These are phyloP conservation scores for Tilletia setariae DNA, from an alignment of 1,284 basidiomycete species.

Conservation along the genomic window DNA sequence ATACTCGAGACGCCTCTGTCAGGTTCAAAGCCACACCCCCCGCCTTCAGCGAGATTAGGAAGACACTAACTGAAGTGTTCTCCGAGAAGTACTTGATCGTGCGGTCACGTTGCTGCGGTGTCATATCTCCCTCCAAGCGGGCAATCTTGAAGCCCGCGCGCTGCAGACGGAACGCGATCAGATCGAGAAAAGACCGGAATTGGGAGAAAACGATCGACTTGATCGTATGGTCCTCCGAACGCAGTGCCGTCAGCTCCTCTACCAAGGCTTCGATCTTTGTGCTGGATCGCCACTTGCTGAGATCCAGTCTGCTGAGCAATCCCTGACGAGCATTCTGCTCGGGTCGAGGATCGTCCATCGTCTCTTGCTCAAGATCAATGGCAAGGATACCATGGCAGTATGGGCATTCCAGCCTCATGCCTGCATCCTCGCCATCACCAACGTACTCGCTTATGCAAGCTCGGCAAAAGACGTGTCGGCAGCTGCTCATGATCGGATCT, in stretches of 20 bases:
- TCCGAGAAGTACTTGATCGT: constrained; percentile 95
- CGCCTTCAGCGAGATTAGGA: constrained; percentile 89
- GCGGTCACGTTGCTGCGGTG: constrained; percentile 87
- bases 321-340: constrained; percentile 66
- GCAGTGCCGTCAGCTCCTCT: constrained; percentile 83
- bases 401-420: constrained; percentile 67
- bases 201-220: constrained; percentile 96
- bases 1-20: constrained; percentile 53
- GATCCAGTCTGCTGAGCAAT: constrained; percentile 82
- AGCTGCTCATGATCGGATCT: constrained; percentile 85
- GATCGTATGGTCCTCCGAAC: constrained; percentile 80
- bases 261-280: constrained; percentile 96
- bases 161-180: constrained; percentile 89
- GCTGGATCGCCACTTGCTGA: constrained; percentile 86
- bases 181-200: constrained; percentile 73
- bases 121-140: constrained; percentile 94
- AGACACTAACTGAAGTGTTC: constrained; percentile 89
- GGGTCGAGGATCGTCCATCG: constrained; percentile 62
- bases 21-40: constrained; percentile 75
- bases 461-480: constrained; percentile 76
- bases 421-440: constrained; percentile 60
- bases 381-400: constrained; percentile 90
- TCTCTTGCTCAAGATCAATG: constrained; percentile 89
- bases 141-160: constrained; percentile 83
- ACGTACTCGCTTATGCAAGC: constrained; percentile 95